phyloP scores from a whole-genome alignment of 106 monocot species.

The Acorus gramineus region DNA sequence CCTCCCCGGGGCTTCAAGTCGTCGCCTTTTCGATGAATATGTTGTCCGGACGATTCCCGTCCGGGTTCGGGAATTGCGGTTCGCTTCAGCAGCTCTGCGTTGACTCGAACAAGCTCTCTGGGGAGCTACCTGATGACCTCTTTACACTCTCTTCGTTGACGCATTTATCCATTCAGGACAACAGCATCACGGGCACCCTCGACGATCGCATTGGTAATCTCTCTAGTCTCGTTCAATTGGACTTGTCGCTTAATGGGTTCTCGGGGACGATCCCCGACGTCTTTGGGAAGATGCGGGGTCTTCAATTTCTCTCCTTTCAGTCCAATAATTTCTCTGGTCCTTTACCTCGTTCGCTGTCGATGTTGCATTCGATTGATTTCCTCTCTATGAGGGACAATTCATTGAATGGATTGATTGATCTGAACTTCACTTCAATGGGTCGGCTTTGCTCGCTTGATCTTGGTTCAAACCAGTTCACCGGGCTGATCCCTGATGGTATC shows the following conservation, averaged over 20 bases:
- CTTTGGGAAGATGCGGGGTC: not conserved
- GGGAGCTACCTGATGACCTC: slow-evolving; percentile 63
- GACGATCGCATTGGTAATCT: slow-evolving; percentile 9
- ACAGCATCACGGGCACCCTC: slow-evolving; percentile 30
- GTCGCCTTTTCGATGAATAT: slow-evolving; percentile 49
- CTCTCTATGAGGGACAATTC: slow-evolving; percentile 2
- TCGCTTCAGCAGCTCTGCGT: slow-evolving; percentile 46
- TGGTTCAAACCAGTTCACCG: slow-evolving; percentile 3
- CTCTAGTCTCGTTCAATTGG: not conserved
- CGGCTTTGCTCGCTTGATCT: not conserved
- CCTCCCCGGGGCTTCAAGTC: slow-evolving; percentile 18
- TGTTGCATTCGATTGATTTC: not conserved
- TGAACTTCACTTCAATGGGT: not conserved
- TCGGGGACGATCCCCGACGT: not conserved
- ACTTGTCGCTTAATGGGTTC: slow-evolving; percentile 1
- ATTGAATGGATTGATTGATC: not conserved
- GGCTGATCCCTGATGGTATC: not conserved
- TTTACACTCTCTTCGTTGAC: slow-evolving; percentile 36
- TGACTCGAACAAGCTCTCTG: slow-evolving; percentile 33
- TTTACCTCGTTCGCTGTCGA: not conserved
- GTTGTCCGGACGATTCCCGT: slow-evolving; percentile 45
- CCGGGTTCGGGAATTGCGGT: slow-evolving; percentile 65
- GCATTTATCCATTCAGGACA: slow-evolving; percentile 30
- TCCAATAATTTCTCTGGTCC: not conserved
- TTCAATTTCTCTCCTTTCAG: not conserved